Evolutionary conservation across 306 rosid genomes (phyloP).

Genomic region (Oxytropis ochrocephala): DNA sequence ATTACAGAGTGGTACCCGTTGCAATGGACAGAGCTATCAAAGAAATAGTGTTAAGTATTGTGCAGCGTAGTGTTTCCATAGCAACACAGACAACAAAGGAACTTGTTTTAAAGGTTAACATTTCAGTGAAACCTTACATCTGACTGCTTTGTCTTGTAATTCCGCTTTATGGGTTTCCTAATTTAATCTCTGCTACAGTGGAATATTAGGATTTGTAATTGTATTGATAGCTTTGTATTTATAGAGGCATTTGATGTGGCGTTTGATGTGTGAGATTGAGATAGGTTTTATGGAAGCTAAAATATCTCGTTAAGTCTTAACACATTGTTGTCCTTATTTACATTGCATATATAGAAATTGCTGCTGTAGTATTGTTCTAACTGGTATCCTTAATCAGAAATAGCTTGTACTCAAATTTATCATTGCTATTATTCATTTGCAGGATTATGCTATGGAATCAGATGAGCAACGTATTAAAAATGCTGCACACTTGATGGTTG

Average conservation of each 20-base stretch:
- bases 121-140: not conserved
- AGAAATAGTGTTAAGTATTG: constrained; percentile 76
- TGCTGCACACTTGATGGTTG: constrained; percentile 99
- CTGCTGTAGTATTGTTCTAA: not conserved
- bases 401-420: not conserved
- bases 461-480: constrained; percentile 86
- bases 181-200: not conserved
- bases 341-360: not conserved
- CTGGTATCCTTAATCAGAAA: not conserved
- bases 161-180: not conserved
- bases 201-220: not conserved
- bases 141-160: not conserved
- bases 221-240: not conserved
- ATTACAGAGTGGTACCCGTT: constrained; percentile 69
- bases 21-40: constrained; percentile 98
- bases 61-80: constrained; percentile 97
- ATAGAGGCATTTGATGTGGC: not conserved
- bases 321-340: not conserved
- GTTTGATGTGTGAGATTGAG: not conserved
- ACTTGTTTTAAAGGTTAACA: constrained; percentile 85
- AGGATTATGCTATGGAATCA: constrained; percentile 98
- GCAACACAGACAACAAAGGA: constrained; percentile 98
- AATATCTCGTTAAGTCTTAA: not conserved
- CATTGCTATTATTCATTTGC: constrained; percentile 14
- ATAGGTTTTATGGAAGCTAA: not conserved